Percentiles rank a stretch among this genome's conserved stretches.
Conservation (phyloP, 257 asterid genomes). For the Solanum chmielewskii region DNA sequence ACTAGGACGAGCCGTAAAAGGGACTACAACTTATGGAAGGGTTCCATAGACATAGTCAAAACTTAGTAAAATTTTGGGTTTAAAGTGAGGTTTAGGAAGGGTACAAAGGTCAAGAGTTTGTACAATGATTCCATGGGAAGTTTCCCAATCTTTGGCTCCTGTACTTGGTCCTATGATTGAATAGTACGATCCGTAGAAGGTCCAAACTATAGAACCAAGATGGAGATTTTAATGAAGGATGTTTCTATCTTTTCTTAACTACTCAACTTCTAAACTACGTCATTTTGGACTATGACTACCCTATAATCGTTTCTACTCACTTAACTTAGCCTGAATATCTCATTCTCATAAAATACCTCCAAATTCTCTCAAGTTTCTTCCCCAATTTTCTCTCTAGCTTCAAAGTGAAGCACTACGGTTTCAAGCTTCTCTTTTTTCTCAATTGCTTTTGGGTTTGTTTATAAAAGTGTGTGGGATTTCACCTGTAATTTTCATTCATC, state of each 20-base stretch:
- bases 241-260: not conserved
- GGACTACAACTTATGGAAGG: not conserved
- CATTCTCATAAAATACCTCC: not conserved
- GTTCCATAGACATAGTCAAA: not conserved
- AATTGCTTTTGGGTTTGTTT: not conserved
- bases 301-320: no score
- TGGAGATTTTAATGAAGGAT: not conserved
- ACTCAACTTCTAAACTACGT: not conserved
- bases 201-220: not conserved
- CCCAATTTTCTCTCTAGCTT: not conserved
- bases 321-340: not conserved
- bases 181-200: not conserved
- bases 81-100: no score
- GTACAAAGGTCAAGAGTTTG: not conserved
- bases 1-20: not conserved
- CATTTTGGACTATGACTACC: not conserved
- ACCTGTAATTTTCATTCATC: not conserved
- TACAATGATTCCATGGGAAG: not conserved
- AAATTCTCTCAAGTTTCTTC: not conserved
- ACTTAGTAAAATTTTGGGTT: not conserved
- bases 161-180: not conserved
- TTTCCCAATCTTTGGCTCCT: not conserved
- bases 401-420: no score
- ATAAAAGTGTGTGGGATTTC: not conserved
- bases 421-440: not conserved